Evolutionary conservation across 768 basidiomycete genomes (phyloP), one percentile per base, ranked within the genome.

Genomic region (Leccinum olivaceopallidum): DNA sequence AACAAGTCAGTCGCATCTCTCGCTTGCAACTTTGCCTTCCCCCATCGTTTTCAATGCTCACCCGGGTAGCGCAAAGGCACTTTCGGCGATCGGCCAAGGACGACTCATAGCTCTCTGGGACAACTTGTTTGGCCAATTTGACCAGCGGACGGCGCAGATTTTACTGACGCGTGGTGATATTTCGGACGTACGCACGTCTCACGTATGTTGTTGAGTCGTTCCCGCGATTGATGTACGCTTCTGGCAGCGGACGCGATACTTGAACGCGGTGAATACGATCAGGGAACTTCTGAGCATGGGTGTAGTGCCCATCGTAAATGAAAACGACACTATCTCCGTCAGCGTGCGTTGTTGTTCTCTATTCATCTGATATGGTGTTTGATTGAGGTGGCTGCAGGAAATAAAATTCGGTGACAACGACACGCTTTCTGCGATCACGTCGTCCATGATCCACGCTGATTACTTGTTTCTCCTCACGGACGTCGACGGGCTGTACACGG

Each of bases 341-440:
- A 94, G 94, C 77, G 94, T 96, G 71, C 73, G 92, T 85, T 7
- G 30, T 26, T 34, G 20, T 22, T 55, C 4, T 14, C 36, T 14
- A 3, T 20, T 4, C 5, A 10, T 36, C n/a, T 20, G 16, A 12
- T 36, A 0, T 50, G 50, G 28, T 56, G 26, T 16, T 9, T 50
- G 49, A 58, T 37, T 61, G 55, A 69, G 34, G 12, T 36, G n/a
- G 20, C 20, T 9, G 8, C 69, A 95, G 94, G 97, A 99, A 89
- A 98, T 99, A 63, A 96, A 95, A 91, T 99, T 99, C 66, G 97
- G 97, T 53, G 97, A 98, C 77, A 98, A 98, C 73, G 97, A 99
- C 73, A 98, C 96, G 0, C 79, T 99, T 18, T 98, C 96, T 44
- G 97, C 97, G 20, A 95, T 99, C 61, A 95, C 97, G 1, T 89